Evolutionary conservation across 2,329 filamentous ascomycete genomes (phyloP).

Genomic region (Drechslera avenae): DNA sequence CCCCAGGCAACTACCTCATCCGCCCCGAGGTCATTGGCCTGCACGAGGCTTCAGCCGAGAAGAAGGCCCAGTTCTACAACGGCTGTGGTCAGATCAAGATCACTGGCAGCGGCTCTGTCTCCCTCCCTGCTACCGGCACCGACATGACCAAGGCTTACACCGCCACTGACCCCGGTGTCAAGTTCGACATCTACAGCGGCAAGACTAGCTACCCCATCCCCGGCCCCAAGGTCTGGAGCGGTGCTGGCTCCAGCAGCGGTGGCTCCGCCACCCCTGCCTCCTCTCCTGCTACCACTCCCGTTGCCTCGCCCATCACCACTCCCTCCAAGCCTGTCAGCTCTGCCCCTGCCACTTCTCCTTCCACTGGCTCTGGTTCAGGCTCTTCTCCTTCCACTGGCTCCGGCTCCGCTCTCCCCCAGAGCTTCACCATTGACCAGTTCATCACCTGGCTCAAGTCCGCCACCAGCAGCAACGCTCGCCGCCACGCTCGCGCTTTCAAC

Average conservation of each 20-base stretch:
- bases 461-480: conserved; percentile 29
- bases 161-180: conserved; percentile 48
- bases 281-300: not conserved
- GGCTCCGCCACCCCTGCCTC: conserved; percentile 13
- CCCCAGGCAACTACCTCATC: conserved; percentile 49
- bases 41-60: conserved; percentile 43
- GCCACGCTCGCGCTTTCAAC: conserved; percentile 48
- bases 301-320: conserved; percentile 8
- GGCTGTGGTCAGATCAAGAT: conserved; percentile 51
- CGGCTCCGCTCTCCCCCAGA: conserved; percentile 25
- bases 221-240: conserved; percentile 46
- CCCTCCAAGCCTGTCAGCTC: conserved; percentile 9
- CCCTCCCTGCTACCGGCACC: conserved; percentile 44
- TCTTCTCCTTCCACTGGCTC: conserved; percentile 8
- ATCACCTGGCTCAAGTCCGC: conserved; percentile 36
- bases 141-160: conserved; percentile 54
- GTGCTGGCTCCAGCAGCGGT: conserved; percentile 18
- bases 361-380: conserved; percentile 6
- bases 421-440: conserved; percentile 39
- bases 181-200: conserved; percentile 49
- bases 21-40: conserved; percentile 53
- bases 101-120: conserved; percentile 32
- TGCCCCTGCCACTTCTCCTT: conserved; percentile 11
- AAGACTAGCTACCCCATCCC: conserved; percentile 47
- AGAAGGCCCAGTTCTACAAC: conserved; percentile 53